Conservation (phyloP, 306 rosid species). For the Alnus rubra region DNA sequence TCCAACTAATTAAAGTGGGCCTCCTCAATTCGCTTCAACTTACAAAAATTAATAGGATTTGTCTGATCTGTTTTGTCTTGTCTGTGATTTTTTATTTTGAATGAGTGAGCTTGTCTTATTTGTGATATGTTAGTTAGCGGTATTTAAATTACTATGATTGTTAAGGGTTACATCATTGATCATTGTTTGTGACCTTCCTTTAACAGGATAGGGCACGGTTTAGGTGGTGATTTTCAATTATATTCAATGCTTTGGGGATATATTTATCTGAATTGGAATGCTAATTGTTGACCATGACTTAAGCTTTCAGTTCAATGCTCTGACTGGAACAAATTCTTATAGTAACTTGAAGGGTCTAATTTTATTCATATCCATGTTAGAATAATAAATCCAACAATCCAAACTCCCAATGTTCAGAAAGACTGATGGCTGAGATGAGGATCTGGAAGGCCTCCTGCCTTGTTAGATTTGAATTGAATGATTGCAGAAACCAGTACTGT, state of each 20-base stretch:
- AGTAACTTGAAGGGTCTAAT: background rate
- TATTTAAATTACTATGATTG: background rate
- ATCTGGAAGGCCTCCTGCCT: too few species aligned
- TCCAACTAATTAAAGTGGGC: constrained; percentile 35
- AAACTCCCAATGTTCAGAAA: background rate
- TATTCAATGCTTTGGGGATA: background rate
- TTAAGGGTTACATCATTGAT: background rate
- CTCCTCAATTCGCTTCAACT: constrained; percentile 25
- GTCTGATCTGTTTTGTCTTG: constrained; percentile 42
- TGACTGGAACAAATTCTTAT: background rate
- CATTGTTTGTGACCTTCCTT: background rate
- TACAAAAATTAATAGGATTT: constrained; percentile 32
- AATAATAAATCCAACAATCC: background rate
- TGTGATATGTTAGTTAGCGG: background rate
- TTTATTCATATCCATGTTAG: background rate
- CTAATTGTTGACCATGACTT: background rate
- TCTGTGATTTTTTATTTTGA: background rate
- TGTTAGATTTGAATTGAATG: background rate
- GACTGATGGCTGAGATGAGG: background rate
- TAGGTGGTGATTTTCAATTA: background rate
- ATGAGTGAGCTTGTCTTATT: background rate
- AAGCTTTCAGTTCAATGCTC: background rate
- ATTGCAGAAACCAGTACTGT: background rate
- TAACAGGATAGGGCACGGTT: background rate
- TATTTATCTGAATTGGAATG: background rate